Percentiles rank a stretch among this genome's conserved stretches.
These are phyloP conservation scores for Ganoderma sp. DNA, from an alignment of 1,284 basidiomycete genomes.

Conservation along the genomic window DNA sequence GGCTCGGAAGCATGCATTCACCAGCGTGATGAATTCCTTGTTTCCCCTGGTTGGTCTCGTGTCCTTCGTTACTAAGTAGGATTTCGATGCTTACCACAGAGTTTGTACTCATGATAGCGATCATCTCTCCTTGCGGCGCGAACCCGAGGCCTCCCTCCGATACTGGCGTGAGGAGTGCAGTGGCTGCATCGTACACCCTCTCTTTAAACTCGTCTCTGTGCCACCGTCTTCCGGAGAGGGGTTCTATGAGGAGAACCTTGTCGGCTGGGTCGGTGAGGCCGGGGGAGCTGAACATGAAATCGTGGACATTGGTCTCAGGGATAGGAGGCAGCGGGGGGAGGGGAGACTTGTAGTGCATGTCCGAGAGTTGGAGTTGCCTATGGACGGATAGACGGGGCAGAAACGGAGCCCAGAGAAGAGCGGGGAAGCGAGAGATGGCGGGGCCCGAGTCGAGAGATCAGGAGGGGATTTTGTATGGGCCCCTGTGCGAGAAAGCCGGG, in stretches of 20 bases:
- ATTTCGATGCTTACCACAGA: conserved; percentile 54
- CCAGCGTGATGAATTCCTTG: conserved; percentile 66
- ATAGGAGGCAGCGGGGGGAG: conserved; percentile 45
- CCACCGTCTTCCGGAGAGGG: conserved; percentile 52
- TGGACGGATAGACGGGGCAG: neutral
- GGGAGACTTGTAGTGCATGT: conserved; percentile 48
- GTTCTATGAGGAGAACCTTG: conserved; percentile 63
- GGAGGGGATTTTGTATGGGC: conserved; percentile 23
- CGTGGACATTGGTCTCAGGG: conserved; percentile 60
- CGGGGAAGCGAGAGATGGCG: conserved; percentile 8
- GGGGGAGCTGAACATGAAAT: conserved; percentile 51
- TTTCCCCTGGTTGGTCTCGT: neutral
- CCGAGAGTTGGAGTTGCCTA: conserved; percentile 13
- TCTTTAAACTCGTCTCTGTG: conserved; percentile 56
- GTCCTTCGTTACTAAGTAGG: neutral
- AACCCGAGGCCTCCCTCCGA: conserved; percentile 62
- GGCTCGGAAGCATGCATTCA: conserved; percentile 61
- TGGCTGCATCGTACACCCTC: conserved; percentile 59
- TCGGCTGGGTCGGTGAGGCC: conserved; percentile 51
- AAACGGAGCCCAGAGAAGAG: neutral
- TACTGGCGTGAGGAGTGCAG: conserved; percentile 55
- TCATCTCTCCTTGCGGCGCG: conserved; percentile 55
- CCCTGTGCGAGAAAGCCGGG: conserved; percentile 3
- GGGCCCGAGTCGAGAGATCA: neutral
- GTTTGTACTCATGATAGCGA: conserved; percentile 74